Base-by-base conservation (phyloP, 192 early-diverging fungal species). In the Linderina pennispora region DNA sequence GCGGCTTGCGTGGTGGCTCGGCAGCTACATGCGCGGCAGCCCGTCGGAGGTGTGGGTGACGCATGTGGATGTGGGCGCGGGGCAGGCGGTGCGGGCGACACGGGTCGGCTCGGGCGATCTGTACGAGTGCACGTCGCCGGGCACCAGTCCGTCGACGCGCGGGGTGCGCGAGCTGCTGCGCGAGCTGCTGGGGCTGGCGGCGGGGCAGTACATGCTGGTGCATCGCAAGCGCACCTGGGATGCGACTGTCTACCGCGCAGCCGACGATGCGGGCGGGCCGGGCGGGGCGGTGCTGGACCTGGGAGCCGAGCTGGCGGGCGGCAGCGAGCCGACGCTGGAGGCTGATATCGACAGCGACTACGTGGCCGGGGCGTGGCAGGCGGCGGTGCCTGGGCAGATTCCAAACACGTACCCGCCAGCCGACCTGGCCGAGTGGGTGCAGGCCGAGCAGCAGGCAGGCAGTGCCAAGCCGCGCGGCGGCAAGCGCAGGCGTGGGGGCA, bases 21-120 rank as follows among this genome's bases (percentile, higher is more conserved):
- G 52, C 18, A 40, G 55, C 43, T 63, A 53, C 14, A 21, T 71
- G 56, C 60, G 67, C 1, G 67, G 67, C 26, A 71, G 43, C 31
- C 55, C 67, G 40, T 63, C 67, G 11, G 51, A 71, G 35, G 60
- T 71, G 20, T 58, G 61, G 55, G 67, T 71, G 5, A 41, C 56
- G 8, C 67, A 71, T 36, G 55, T 71, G 4, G 43, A 46, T 13
- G 39, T 32, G 36, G 26, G 20, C 13, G 33, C 31, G 22, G 33
- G 49, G 32, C 24, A 20, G 0, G 32, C 57, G 24, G 23, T 40
- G 8, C 52, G 56, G 1, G 20, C 43, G 4, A 24, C 67, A 11
- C 45, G 46, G 22, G 38, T 40, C 24, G 45, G 43, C 0, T 41
- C 47, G 31, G 40, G 28, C 1, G 67, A 71, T 8, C 20, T 63